phyloP scores from a whole-genome alignment of 1,284 basidiomycete genomes.

The Cryptococcus deneoformans region DNA sequence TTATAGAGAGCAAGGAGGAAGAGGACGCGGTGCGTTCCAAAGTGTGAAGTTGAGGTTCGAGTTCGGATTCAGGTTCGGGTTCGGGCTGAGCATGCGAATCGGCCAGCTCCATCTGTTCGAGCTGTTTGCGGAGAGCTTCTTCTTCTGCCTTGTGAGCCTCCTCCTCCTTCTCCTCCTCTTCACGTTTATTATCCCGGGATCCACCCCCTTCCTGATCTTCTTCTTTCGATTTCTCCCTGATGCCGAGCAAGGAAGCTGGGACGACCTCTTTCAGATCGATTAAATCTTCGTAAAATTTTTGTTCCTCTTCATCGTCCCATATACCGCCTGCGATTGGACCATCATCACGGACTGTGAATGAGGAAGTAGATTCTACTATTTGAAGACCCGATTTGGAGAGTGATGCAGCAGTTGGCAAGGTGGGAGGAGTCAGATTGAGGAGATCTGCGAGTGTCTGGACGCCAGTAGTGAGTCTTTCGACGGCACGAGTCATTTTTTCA shows the following conservation, averaged over 20 bases:
- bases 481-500: constrained; percentile 94
- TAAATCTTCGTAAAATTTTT: constrained; percentile 90
- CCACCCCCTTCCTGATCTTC: constrained; percentile 25
- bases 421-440: constrained; percentile 74
- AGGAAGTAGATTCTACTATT: constrained; percentile 51
- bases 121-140: constrained; percentile 53
- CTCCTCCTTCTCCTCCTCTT: constrained; percentile 21
- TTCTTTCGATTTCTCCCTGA: constrained; percentile 55
- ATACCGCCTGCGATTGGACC: constrained; percentile 65
- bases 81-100: not conserved
- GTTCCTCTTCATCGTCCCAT: constrained; percentile 98
- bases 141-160: constrained; percentile 49
- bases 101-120: constrained; percentile 38
- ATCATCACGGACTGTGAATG: constrained; percentile 58
- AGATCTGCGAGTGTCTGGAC: constrained; percentile 89
- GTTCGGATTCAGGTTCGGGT: constrained; percentile 1
- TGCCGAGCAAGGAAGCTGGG: constrained; percentile 80
- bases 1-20: not conserved
- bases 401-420: constrained; percentile 68
- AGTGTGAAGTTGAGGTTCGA: constrained; percentile 6
- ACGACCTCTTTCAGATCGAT: constrained; percentile 89
- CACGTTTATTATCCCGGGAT: not conserved
- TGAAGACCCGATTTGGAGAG: constrained; percentile 48
- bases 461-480: constrained; percentile 82
- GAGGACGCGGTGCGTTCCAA: not conserved